Percentiles rank a stretch among this genome's conserved stretches.
These are phyloP conservation scores for Punctularia strigosozonata DNA, from an alignment of 768 basidiomycete genomes.

Conservation along the genomic window DNA sequence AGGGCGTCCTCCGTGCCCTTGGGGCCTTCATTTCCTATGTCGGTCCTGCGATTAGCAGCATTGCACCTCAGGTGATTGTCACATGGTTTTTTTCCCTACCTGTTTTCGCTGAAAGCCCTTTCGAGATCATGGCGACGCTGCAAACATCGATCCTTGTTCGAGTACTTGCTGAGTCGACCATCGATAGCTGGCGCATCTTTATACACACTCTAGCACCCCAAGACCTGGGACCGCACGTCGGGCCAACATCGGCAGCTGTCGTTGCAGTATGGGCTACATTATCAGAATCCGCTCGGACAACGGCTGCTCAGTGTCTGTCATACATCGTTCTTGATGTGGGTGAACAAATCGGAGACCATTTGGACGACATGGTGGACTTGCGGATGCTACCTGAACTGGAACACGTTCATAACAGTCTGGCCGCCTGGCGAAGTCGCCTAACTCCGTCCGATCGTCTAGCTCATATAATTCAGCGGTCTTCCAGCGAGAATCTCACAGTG, in stretches of 20 bases:
- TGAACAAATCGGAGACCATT: slow-evolving; percentile 35
- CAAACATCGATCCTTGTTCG: slow-evolving; percentile 77
- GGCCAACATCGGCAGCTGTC: slow-evolving; percentile 78
- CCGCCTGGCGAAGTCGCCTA: slow-evolving; percentile 33
- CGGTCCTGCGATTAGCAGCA: slow-evolving; percentile 58
- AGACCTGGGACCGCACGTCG: slow-evolving; percentile 78
- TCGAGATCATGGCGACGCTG: slow-evolving; percentile 89
- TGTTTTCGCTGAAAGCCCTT: slow-evolving; percentile 6
- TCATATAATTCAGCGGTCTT: slow-evolving; percentile 60
- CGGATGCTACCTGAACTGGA: slow-evolving; percentile 56
- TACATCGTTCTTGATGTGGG: slow-evolving; percentile 61
- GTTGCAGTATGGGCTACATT: slow-evolving; percentile 68
- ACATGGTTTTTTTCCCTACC: neutral
- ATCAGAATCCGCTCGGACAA: slow-evolving; percentile 32
- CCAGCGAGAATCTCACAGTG: slow-evolving; percentile 74
- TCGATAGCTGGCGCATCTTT: slow-evolving; percentile 74
- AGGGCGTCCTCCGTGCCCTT: slow-evolving; percentile 68
- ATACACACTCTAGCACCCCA: slow-evolving; percentile 48
- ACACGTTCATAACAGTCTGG: slow-evolving; percentile 29
- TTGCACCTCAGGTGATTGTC: slow-evolving; percentile 87
- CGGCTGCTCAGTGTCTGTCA: slow-evolving; percentile 49
- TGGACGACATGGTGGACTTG: slow-evolving; percentile 76
- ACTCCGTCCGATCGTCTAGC: slow-evolving; percentile 42
- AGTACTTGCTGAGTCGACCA: slow-evolving; percentile 66
- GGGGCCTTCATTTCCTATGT: slow-evolving; percentile 61